Base-by-base conservation (phyloP, 1,284 basidiomycete species). In the Trametes polyzona region DNA sequence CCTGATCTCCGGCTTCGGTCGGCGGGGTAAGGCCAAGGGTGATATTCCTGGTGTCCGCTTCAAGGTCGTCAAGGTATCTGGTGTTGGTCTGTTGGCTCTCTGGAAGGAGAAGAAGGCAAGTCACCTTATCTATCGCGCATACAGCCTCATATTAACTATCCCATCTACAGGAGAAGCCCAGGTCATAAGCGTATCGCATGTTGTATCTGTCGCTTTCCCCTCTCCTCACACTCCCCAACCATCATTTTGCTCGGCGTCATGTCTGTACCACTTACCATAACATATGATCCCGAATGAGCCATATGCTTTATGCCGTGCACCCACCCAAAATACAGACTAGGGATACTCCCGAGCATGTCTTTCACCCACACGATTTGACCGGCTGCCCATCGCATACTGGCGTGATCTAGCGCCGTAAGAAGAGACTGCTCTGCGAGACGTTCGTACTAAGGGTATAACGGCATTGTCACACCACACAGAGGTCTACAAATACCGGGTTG, bases 21-120 rank as follows among this genome's bases (percentile, higher is more conserved):
- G 96, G 76, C 89, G 95, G 72, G 97, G 97, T 70, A 99, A 99
- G 84, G 97, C 95, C 64, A 96, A 96, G 85, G 95, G 95, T 89
- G 94, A 96, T 90, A 93, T 93, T 78, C 92, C 91, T 26, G 90
- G 91, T 84, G 94, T 99, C 67, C 94, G 97, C 68, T 99, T 98
- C 93, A 99, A 99, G 83, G 90, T 98, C 70, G 97, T 99, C 72
- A 99, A 99, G 84, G 96, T 98, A 49, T 97, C 97, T 55, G 97
- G 97, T 78, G 97, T 99, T 69, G 96, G 96, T 84, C 87, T 99
- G 63, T 87, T 97, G 65, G 95, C 95, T 67, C 83, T 96, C 71
- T 98, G 95, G 95, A 96, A 96, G 77, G 95, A 98, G 86, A 98
- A 98, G 86, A 98, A 98, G 90, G 92, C 91, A 61, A 66, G 78